Evolutionary conservation across 345 rosid species (phyloP).

Genomic region (Eucalyptus melliodora): DNA sequence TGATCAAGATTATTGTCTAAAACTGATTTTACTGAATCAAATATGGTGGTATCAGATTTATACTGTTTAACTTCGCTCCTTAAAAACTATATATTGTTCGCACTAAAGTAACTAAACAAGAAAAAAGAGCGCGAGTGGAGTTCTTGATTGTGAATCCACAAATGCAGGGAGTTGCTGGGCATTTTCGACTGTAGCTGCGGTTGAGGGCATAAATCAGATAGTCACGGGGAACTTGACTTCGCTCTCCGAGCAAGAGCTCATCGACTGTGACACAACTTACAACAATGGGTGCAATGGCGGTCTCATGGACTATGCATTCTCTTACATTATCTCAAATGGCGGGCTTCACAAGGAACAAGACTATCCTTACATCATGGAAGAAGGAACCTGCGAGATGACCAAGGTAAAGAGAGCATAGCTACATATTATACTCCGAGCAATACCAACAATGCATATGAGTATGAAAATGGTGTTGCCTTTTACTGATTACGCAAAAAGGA

Average conservation of each 20-base stretch:
- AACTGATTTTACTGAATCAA: background rate
- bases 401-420: slow-evolving; percentile 6
- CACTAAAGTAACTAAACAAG: background rate
- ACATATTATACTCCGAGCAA: background rate
- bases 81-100: background rate
- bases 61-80: background rate
- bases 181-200: slow-evolving; percentile 53
- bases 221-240: slow-evolving; percentile 45
- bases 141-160: background rate
- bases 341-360: slow-evolving; percentile 58
- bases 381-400: slow-evolving; percentile 38
- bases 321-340: slow-evolving; percentile 25
- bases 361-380: slow-evolving; percentile 59
- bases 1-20: background rate
- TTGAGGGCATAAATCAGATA: slow-evolving; percentile 58
- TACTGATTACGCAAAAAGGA: background rate
- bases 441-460: background rate
- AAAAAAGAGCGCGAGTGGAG: background rate
- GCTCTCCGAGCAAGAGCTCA: slow-evolving; percentile 48
- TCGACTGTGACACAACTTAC: slow-evolving; percentile 33
- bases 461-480: background rate
- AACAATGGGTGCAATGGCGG: slow-evolving; percentile 57
- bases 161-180: slow-evolving; percentile 56
- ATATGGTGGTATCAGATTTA: background rate
- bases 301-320: slow-evolving; percentile 48